Evolutionary conservation across 345 rosid genomes (phyloP).

Genomic region (Brassica nigra): DNA sequence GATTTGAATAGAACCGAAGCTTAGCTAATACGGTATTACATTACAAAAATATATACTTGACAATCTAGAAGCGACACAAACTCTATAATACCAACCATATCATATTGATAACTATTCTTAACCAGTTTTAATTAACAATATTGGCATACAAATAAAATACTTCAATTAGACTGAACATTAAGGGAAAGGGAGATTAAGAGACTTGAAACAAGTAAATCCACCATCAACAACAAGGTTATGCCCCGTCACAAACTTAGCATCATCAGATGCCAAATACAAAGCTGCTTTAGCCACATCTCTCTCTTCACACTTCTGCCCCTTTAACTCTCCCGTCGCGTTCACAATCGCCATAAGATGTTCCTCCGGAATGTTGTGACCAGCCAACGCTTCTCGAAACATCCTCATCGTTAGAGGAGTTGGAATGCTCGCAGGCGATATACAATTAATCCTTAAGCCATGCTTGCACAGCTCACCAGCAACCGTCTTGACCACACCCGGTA

Average conservation of each 20-base stretch:
- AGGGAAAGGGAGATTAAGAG: constrained; percentile 55
- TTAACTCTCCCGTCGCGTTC: constrained; percentile 62
- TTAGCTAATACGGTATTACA: neutral
- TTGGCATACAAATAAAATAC: neutral
- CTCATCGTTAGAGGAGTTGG: constrained; percentile 55
- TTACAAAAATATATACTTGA: neutral
- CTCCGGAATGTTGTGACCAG: constrained; percentile 35
- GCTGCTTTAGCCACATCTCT: constrained; percentile 63
- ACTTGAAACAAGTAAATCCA: constrained; percentile 68
- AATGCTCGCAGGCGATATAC: constrained; percentile 45
- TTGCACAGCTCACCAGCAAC: constrained; percentile 66
- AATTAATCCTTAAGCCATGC: constrained; percentile 40
- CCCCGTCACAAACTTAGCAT: constrained; percentile 48
- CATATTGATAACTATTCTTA: neutral
- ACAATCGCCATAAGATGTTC: constrained; percentile 49
- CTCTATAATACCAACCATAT: neutral
- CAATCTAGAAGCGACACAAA: neutral
- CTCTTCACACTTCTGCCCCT: constrained; percentile 74
- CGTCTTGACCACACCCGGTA: constrained; percentile 30
- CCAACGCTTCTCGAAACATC: constrained; percentile 41
- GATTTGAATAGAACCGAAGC: neutral
- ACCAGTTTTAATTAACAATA: neutral
- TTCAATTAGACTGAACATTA: neutral
- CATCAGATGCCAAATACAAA: constrained; percentile 45
- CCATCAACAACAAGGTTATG: constrained; percentile 50